Percentiles rank a stretch among this genome's conserved stretches.
phyloP scores from a whole-genome alignment of 176 grass and related monocot genomes.

The Cocos nucifera region DNA sequence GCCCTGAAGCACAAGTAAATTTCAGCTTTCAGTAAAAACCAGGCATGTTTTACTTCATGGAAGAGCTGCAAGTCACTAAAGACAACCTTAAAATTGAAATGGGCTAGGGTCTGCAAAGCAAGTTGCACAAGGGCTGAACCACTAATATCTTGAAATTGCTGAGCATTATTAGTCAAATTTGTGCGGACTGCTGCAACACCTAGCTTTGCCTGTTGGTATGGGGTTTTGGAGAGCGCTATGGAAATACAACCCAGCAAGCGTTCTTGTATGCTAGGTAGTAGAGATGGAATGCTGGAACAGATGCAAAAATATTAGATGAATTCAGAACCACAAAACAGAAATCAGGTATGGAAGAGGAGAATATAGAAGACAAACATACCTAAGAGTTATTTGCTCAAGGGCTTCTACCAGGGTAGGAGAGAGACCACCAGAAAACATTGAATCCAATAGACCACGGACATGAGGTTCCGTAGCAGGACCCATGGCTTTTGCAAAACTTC shows the following conservation, averaged over 20 bases:
- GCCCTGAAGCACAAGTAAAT: conserved; percentile 58
- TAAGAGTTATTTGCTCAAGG: conserved; percentile 64
- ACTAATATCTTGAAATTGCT: conserved; percentile 59
- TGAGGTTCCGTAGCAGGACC: conserved; percentile 85
- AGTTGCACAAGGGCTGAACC: conserved; percentile 67
- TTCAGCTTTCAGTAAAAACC: neutral
- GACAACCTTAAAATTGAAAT: conserved; percentile 81
- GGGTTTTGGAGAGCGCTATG: conserved; percentile 64
- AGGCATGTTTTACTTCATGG: neutral
- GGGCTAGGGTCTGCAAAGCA: conserved; percentile 70
- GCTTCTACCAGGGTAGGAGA: conserved; percentile 74
- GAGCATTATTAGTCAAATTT: conserved; percentile 44
- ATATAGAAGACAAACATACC: conserved; percentile 27
- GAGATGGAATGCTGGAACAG: conserved; percentile 65
- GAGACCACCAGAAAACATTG: conserved; percentile 81
- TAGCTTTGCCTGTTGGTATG: conserved; percentile 34
- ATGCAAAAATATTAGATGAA: conserved; percentile 17
- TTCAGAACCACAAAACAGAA: neutral
- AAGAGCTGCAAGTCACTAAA: conserved; percentile 15
- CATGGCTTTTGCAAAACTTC: conserved; percentile 90
- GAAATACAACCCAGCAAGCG: conserved; percentile 80
- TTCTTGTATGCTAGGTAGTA: conserved; percentile 81
- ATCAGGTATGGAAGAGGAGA: neutral
- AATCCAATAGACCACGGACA: conserved; percentile 80
- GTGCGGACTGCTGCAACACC: conserved; percentile 33